Percentiles rank a stretch among this genome's conserved stretches.
These are phyloP conservation scores for Penicillium sp. DNA, from an alignment of 2,329 filamentous ascomycete species.

Conservation along the genomic window DNA sequence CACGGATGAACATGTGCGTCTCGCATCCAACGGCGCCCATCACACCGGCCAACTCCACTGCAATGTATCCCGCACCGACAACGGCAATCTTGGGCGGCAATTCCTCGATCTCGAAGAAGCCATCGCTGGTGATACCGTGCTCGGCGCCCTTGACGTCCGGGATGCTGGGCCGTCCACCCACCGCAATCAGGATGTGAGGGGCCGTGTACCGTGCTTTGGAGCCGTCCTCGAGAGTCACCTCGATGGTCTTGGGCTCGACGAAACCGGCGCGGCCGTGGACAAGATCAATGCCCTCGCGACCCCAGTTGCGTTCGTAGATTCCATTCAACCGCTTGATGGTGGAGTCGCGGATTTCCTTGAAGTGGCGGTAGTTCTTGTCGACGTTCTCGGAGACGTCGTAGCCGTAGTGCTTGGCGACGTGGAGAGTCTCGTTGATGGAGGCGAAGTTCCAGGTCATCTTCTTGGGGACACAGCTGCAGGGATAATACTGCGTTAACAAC, in stretches of 20 bases:
- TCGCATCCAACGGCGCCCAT: slow-evolving; percentile 44
- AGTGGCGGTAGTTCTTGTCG: slow-evolving; percentile 39
- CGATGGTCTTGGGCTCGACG: slow-evolving; percentile 37
- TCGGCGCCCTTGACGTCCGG: slow-evolving; percentile 40
- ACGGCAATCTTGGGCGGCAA: slow-evolving; percentile 44
- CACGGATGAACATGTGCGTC: slow-evolving; percentile 45
- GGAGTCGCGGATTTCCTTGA: slow-evolving; percentile 43
- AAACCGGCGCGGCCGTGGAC: slow-evolving; percentile 44
- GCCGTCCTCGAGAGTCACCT: slow-evolving; percentile 39
- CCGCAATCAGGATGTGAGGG: slow-evolving; percentile 43
- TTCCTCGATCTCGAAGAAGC: slow-evolving; percentile 45
- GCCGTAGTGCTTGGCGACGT: slow-evolving; percentile 41
- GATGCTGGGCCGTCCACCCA: slow-evolving; percentile 40
- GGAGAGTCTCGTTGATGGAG: slow-evolving; percentile 41
- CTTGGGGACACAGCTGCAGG: slow-evolving; percentile 48
- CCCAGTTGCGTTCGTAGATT: slow-evolving; percentile 45
- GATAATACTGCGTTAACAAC: no score
- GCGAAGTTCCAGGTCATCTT: slow-evolving; percentile 49
- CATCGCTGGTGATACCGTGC: slow-evolving; percentile 45
- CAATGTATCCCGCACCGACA: slow-evolving; percentile 46
- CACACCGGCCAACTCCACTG: slow-evolving; percentile 45
- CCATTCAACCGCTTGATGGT: slow-evolving; percentile 41
- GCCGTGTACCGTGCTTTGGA: slow-evolving; percentile 34
- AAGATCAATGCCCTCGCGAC: slow-evolving; percentile 43
- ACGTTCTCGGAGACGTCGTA: slow-evolving; percentile 40